Evolutionary conservation across 768 basidiomycete species (phyloP), one percentile per base, ranked within the genome.

Genomic region (Termitomyces sp.): DNA sequence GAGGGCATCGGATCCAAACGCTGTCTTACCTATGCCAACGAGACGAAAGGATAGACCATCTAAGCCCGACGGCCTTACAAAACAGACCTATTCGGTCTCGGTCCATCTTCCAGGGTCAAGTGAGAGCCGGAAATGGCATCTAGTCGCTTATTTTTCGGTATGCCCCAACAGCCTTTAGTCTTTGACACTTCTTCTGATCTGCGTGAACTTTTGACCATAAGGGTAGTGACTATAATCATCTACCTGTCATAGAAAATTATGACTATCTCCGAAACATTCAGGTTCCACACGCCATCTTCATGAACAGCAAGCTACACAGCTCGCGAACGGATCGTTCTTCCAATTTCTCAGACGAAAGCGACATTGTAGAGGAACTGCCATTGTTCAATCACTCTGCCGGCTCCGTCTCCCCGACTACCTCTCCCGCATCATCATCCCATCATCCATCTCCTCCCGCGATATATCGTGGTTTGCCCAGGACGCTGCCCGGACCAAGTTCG

Each of bases 81-180:
- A 91, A 71, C 89, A 91, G 66, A 91, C 89, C 0, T 91, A 90
- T 64, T 90, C 88, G 7, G 89, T 88, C 27, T 81, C 84, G 36
- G 87, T 89, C 42, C 77, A 84, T 64, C 73, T 85, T 55, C 85
- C 83, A 36, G 84, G 81, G 46, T 72, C 77, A 36, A 73, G 71
- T 52, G 77, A 78, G 50, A 77, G 79, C 27, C 79, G 82, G 40
- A 89, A 89, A 77, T 91, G 89, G 89, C 89, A 91, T 71, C 79
- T 91, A 47, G 88, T 89, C 54, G 88, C 88, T 43, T 91, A 91
- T 73, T 90, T 91, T 69, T 82, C 83, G 69, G 88, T 89, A 65
- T 65, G 80, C 63, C 49, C 16, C 35, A 52, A 41, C 39, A 36
- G 2, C 40, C 36, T 31, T 52, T 50, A 49, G 48, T 25, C 33